phyloP scores from a whole-genome alignment of 1,139 yeast genomes.

The Geotrichum bryndzae region DNA sequence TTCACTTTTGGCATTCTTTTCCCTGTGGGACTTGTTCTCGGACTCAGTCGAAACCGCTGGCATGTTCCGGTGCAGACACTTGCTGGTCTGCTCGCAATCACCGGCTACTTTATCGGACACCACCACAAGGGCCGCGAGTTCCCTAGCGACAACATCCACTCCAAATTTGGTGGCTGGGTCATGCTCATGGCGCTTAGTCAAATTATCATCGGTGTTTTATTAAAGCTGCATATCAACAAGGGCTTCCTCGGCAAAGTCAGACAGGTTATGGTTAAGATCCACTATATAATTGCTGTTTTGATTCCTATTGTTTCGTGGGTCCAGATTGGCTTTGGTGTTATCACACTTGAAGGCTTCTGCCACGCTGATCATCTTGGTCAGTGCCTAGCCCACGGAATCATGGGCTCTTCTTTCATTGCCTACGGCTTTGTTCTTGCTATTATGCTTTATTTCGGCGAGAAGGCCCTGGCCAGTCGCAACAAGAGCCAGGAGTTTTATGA shows the following conservation, averaged over 20 bases:
- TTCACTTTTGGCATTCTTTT: constrained; percentile 39
- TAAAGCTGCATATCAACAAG: constrained; percentile 32
- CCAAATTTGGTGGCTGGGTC: constrained; percentile 32
- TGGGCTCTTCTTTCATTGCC: constrained; percentile 81
- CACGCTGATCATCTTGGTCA: constrained; percentile 76
- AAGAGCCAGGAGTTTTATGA: constrained; percentile 83
- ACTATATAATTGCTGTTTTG: constrained; percentile 34
- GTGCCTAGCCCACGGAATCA: constrained; percentile 92
- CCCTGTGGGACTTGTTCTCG: constrained; percentile 40
- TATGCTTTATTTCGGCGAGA: constrained; percentile 51
- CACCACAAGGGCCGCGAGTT: constrained; percentile 37
- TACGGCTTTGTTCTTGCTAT: constrained; percentile 68
- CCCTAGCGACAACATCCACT: constrained; percentile 32
- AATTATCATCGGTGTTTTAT: constrained; percentile 33
- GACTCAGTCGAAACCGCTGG: constrained; percentile 36
- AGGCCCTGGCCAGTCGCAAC: constrained; percentile 37
- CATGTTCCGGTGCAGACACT: constrained; percentile 38
- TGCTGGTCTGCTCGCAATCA: constrained; percentile 34
- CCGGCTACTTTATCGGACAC: constrained; percentile 39
- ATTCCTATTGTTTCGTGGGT: constrained; percentile 50
- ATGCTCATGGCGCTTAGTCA: constrained; percentile 30
- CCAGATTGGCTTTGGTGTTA: constrained; percentile 72
- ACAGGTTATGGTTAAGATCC: constrained; percentile 30
- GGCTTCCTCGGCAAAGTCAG: constrained; percentile 35
- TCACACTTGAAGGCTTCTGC: constrained; percentile 79